Evolutionary conservation across 352 stramenopile genomes (phyloP).

Genomic region (Phytopythium aichiense): DNA sequence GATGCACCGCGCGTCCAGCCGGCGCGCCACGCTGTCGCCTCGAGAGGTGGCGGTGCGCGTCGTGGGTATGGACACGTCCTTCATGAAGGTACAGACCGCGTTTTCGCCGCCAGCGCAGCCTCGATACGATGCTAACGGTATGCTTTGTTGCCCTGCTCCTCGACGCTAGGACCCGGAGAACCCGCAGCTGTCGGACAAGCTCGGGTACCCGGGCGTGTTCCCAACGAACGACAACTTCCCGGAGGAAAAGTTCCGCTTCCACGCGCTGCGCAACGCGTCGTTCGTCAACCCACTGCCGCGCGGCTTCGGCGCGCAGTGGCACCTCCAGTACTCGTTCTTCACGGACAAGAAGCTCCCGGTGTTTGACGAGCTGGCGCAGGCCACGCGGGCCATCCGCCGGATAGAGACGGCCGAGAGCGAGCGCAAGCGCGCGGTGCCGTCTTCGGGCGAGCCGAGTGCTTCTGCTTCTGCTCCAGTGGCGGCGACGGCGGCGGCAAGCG

Average conservation of each 20-base stretch:
- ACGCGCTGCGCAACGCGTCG: slow-evolving; percentile 64
- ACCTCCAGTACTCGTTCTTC: slow-evolving; percentile 84
- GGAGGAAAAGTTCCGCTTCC: slow-evolving; percentile 80
- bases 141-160: background rate
- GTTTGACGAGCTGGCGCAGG: slow-evolving; percentile 64
- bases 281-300: slow-evolving; percentile 73
- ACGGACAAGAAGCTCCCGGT: slow-evolving; percentile 68
- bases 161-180: slow-evolving; percentile 47
- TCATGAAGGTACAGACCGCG: slow-evolving; percentile 53
- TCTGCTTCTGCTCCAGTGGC: background rate
- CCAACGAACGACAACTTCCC: slow-evolving; percentile 68
- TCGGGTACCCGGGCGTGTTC: slow-evolving; percentile 67
- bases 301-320: slow-evolving; percentile 79
- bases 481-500: slow-evolving; percentile 10
- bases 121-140: slow-evolving; percentile 1
- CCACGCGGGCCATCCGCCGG: slow-evolving; percentile 43
- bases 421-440: slow-evolving; percentile 1
- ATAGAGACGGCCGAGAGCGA: slow-evolving; percentile 15
- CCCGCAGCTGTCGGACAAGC: slow-evolving; percentile 66
- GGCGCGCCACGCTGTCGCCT: slow-evolving; percentile 40
- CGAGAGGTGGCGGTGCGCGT: slow-evolving; percentile 50
- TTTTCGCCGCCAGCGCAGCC: background rate
- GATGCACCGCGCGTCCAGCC: slow-evolving; percentile 63
- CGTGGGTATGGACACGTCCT: slow-evolving; percentile 63
- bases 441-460: background rate